Base-by-base conservation (phyloP, 2,329 filamentous ascomycete genomes). In the Parascedosporium putredinis region DNA sequence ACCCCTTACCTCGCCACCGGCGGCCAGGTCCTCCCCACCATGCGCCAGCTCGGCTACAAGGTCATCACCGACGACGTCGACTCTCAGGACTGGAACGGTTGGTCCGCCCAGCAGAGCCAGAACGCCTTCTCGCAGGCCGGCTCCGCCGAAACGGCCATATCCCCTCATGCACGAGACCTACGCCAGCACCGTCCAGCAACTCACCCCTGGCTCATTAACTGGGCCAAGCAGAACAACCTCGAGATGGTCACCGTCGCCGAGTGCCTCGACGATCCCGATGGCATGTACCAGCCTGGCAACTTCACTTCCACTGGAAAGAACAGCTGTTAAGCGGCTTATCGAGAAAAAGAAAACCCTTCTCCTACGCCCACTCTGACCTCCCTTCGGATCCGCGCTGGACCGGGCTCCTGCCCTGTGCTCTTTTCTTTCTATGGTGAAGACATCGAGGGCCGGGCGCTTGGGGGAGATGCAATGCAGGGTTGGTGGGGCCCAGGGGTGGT, bases 1-100 rank as follows among this genome's bases (percentile, higher is more conserved):
- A 0, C 72, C 72, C 72, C 72, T 0, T 73, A 73, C 61, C 70
- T 75, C 40, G 68, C 68, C 51, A 74, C 71, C 3, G 63, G 69
- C 47, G 69, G 69, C 20, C 59, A 65, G 51, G 65, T 73, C 38
- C 61, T 74, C 45, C 57, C 59, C 16, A 66, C 66, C 12, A 66
- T 74, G 65, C 58, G 57, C 50, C 54, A 63, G 50, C 60, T 81
- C 46, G 74, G 74, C 50, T 81, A 80, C 67, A 77, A 78, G 58
- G 71, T 81, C 57, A 74, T 77, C 57, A 81, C 77, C 56, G 70
- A 80, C 57, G 75, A 82, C 54, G 65, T 83, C 45, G 79, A 83
- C 58, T 72, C 78, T 1, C 73, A 78, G 47, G 79, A 83, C 63
- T 82, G 80, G 69, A 73, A 79, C 58, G 71, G 76, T 47, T 63